Evolutionary conservation across 1,284 basidiomycete genomes (phyloP), one percentile per base, ranked within the genome.

Genomic region (Moesziomyces globuligerus): DNA sequence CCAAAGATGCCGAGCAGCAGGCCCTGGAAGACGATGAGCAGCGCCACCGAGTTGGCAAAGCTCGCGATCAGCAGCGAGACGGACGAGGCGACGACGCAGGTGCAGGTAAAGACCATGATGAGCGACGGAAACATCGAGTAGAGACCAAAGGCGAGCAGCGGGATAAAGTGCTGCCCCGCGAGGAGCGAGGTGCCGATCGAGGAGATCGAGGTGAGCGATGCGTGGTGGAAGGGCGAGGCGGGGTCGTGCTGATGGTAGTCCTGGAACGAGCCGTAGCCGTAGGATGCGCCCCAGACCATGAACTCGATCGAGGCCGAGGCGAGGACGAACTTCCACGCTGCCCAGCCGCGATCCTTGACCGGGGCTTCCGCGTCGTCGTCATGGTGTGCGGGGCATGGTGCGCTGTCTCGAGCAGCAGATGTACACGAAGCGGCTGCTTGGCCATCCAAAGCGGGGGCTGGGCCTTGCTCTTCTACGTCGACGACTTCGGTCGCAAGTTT

Each of bases 181-280:
- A 77, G 42, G 4, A 76, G 53, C 0, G 68, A 44, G 3, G 76
- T 76, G 8, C 76, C 76, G 42, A 78, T 64, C 7, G 68, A 64
- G 1, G 75, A 76, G 18, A 41, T 57, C 18, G 64, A 54, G 3
- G 69, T 72, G 48, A 67, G 48, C 7, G 60, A 61, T 20, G 56
- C 32, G 3, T 43, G 41, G 47, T 76, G 68, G 45, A 76, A 65
- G n/a, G 72, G 67, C 23, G 74, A 76, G 26, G 21, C 26, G 0
- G 61, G 50, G 23, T 75, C 37, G 37, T 72, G 65, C 40, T 65
- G 41, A 50, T 79, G 80, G 40, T 78, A 82, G 29, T 76, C 72
- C 44, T 80, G 78, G 47, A 75, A 80, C 5, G 75, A 66, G 15
- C 80, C 80, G 43, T 75, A 81, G 10, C 74, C 64, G 52, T 72